Percentiles rank a stretch among this genome's conserved stretches.
phyloP scores from a whole-genome alignment of 768 basidiomycete genomes.

The Panellus pusillus region DNA sequence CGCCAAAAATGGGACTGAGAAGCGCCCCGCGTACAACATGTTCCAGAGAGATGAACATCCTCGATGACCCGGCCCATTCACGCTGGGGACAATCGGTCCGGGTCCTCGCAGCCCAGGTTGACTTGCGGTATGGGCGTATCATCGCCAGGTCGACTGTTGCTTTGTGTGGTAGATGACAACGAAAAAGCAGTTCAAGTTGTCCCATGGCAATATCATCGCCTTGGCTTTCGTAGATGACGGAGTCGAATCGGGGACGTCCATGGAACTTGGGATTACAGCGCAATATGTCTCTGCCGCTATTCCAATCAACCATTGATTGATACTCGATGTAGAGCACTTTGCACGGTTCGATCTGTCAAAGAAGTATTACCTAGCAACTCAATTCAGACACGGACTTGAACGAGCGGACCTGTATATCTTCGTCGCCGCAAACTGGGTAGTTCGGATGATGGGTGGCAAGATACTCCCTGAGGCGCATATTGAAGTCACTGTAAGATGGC shows the following conservation, averaged over 20 bases:
- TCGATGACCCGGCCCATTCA: neutral
- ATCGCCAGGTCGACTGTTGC: slow-evolving; percentile 3
- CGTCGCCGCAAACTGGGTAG: no score
- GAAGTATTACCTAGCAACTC: neutral
- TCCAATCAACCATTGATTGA: slow-evolving; percentile 10
- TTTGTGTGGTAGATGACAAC: slow-evolving; percentile 1
- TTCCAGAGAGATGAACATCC: slow-evolving; percentile 1
- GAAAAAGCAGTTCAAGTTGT: slow-evolving; percentile 5
- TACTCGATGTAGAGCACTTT: slow-evolving; percentile 5
- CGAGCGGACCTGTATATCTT: no score
- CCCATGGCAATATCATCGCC: slow-evolving; percentile 5
- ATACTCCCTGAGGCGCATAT: no score
- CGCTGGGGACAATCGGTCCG: slow-evolving; percentile 8
- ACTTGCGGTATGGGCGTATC: slow-evolving; percentile 4
- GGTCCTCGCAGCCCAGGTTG: neutral
- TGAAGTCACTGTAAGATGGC: no score
- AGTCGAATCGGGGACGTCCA: slow-evolving; percentile 1
- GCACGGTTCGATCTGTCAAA: slow-evolving; percentile 1
- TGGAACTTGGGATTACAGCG: slow-evolving; percentile 16
- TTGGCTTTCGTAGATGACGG: slow-evolving; percentile 4
- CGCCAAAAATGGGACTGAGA: neutral
- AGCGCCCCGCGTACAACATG: neutral
- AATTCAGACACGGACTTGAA: no score
- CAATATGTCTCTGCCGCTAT: neutral
- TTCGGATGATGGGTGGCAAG: no score